These are phyloP conservation scores for Rhizoctonia solani DNA, from an alignment of 1,284 basidiomycete species.

Conservation along the genomic window DNA sequence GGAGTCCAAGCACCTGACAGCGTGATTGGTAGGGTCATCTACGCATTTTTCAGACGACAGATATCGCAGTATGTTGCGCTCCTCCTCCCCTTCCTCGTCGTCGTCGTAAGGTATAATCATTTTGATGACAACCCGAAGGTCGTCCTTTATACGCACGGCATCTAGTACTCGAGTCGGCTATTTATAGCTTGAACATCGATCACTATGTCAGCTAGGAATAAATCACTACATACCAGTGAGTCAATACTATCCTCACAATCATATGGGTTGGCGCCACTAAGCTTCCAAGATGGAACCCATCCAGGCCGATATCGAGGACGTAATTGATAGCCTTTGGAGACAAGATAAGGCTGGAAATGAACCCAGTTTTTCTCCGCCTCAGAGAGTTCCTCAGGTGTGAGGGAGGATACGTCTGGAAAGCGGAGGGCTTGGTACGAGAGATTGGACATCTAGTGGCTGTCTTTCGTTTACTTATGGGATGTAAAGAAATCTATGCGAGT, in stretches of 20 bases:
- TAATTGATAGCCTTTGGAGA: slow-evolving; percentile 40
- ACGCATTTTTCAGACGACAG: neutral
- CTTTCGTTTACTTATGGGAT: neutral
- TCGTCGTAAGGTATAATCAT: neutral
- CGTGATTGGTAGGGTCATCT: neutral
- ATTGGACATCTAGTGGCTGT: neutral
- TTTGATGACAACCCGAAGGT: slow-evolving; percentile 9
- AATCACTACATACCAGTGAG: slow-evolving; percentile 34
- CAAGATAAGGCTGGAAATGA: neutral
- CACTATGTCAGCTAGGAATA: neutral
- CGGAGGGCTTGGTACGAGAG: neutral
- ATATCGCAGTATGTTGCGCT: slow-evolving; percentile 7
- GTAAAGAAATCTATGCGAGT: too few relatives aligned
- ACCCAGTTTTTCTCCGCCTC: neutral
- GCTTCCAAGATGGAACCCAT: slow-evolving; percentile 42
- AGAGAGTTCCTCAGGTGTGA: neutral
- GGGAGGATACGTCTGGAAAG: neutral
- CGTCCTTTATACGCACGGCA: neutral
- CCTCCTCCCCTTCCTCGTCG: neutral
- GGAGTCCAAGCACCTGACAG: slow-evolving; percentile 1
- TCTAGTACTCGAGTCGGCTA: neutral
- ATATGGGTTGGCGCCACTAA: slow-evolving; percentile 22
- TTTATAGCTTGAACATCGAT: neutral
- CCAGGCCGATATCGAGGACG: slow-evolving; percentile 40
- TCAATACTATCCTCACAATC: slow-evolving; percentile 38